Percentiles rank a stretch among this genome's conserved stretches.
phyloP scores from a whole-genome alignment of 331 rosid species.

The Rosa hybrid region DNA sequence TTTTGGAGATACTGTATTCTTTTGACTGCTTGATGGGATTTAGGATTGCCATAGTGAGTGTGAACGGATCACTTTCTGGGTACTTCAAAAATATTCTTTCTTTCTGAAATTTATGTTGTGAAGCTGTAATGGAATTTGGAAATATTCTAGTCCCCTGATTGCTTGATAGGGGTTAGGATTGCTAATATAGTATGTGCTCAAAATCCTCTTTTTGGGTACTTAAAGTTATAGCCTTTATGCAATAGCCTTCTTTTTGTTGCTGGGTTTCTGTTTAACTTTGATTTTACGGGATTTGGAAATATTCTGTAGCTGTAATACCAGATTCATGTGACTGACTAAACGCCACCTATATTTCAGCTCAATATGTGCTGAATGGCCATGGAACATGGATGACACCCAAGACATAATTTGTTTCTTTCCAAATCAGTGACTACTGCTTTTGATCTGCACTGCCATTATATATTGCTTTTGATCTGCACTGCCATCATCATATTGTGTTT shows the following conservation, averaged over 20 bases:
- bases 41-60: neutral
- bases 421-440: neutral
- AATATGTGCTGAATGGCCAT: neutral
- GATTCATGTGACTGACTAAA: neutral
- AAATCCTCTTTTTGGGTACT: too few species aligned
- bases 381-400: neutral
- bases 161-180: neutral
- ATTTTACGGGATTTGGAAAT: neutral
- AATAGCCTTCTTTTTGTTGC: neutral
- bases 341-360: neutral
- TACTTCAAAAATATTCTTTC: neutral
- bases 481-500: too few species aligned
- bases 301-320: neutral
- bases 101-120: neutral
- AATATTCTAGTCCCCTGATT: neutral
- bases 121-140: neutral
- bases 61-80: too few species aligned
- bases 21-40: neutral
- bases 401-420: slow-evolving; percentile 5
- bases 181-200: neutral
- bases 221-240: neutral
- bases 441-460: too few species aligned
- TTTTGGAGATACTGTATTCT: neutral
- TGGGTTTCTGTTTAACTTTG: neutral
- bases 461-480: too few species aligned